Evolutionary conservation across 2,329 filamentous ascomycete species (phyloP).

Genomic region (Neofusicoccum parvum): DNA sequence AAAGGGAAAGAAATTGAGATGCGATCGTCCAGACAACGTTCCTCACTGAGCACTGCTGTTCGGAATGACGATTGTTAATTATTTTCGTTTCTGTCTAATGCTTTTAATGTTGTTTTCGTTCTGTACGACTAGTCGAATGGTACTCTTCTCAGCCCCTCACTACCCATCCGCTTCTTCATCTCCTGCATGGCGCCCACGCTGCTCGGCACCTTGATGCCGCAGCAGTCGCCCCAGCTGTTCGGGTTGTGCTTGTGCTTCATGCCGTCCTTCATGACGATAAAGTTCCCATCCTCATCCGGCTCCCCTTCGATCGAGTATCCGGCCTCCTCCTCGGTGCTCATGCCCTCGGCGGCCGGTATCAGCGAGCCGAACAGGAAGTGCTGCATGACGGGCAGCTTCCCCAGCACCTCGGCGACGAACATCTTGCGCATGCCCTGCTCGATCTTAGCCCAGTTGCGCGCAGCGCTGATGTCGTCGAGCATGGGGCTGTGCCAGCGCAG

Average conservation of each 20-base stretch:
- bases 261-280: conserved; percentile 66
- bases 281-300: conserved; percentile 56
- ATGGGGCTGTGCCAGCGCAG: conserved; percentile 96
- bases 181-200: conserved; percentile 89
- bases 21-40: not conserved
- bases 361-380: conserved; percentile 93
- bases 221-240: conserved; percentile 87
- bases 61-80: not conserved
- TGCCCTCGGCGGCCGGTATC: conserved; percentile 76
- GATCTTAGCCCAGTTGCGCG: conserved; percentile 88
- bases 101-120: not conserved
- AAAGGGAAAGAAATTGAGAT: not conserved
- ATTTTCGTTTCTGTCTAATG: not conserved
- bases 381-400: conserved; percentile 96
- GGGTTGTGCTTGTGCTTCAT: conserved; percentile 71
- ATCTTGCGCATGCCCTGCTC: conserved; percentile 95
- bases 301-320: conserved; percentile 46
- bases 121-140: conserved; percentile 68
- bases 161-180: conserved; percentile 72
- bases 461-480: conserved; percentile 94
- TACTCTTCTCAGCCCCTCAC: conserved; percentile 68
- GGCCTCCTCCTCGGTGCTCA: conserved; percentile 66
- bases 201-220: conserved; percentile 95
- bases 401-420: conserved; percentile 90
- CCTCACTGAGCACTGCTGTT: not conserved